phyloP scores from a whole-genome alignment of 2,329 filamentous ascomycete genomes.

The Nemania bipapillata region DNA sequence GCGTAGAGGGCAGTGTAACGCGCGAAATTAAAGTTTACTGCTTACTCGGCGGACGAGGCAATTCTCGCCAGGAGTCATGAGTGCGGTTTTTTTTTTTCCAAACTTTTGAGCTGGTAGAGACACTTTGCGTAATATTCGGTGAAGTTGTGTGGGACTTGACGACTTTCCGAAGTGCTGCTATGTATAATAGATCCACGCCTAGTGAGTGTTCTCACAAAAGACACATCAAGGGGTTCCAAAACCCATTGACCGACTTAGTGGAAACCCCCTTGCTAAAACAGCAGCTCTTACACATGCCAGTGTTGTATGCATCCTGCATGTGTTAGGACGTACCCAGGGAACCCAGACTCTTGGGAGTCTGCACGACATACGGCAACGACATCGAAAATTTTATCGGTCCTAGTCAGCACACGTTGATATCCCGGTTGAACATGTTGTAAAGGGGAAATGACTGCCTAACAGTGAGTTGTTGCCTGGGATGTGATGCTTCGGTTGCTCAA shows the following conservation, averaged over 20 bases:
- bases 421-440: background rate
- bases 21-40: background rate
- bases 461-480: slow-evolving; percentile 24
- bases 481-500: background rate
- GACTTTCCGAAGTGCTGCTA: slow-evolving; percentile 5
- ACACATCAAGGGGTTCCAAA: background rate
- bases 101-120: no score
- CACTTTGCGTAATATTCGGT: slow-evolving; percentile 23
- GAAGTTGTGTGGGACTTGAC: slow-evolving; percentile 18
- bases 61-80: background rate
- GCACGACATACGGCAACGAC: slow-evolving; percentile 4
- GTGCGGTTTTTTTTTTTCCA: background rate
- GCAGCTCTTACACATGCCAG: slow-evolving; percentile 1
- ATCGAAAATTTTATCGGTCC: background rate
- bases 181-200: slow-evolving; percentile 21
- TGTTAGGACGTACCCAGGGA: background rate
- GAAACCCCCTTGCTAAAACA: slow-evolving; percentile 4
- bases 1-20: slow-evolving; percentile 26
- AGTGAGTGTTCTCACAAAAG: background rate
- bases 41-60: slow-evolving; percentile 10
- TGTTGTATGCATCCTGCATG: slow-evolving; percentile 21
- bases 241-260: slow-evolving; percentile 6
- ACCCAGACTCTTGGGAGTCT: slow-evolving; percentile 15
- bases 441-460: background rate
- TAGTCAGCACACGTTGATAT: background rate